phyloP scores from a whole-genome alignment of 352 stramenopile genomes.

The Phytophthora colocasiae region DNA sequence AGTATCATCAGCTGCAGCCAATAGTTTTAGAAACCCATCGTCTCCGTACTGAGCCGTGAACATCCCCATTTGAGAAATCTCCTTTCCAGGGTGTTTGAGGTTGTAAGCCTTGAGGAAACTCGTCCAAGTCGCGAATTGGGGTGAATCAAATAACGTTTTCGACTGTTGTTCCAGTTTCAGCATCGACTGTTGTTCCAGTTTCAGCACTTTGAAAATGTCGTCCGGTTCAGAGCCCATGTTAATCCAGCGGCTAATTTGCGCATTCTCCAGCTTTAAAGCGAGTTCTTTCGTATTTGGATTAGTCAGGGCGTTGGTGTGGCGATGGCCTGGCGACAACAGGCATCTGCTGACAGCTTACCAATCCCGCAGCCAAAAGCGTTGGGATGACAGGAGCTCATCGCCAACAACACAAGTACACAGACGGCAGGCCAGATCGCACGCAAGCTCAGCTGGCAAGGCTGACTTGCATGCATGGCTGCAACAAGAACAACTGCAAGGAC shows the following conservation, averaged over 20 bases:
- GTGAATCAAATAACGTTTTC: neutral
- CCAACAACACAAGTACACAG: too few relatives aligned
- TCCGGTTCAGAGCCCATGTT: neutral
- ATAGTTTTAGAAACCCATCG: neutral
- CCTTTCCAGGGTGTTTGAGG: neutral
- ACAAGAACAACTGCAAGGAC: too few relatives aligned
- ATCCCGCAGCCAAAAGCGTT: too few relatives aligned
- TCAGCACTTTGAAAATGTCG: neutral
- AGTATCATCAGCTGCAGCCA: neutral
- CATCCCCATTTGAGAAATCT: neutral
- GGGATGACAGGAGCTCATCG: too few relatives aligned
- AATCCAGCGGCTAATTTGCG: neutral
- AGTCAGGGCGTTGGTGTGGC: neutral
- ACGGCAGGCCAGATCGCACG: too few relatives aligned
- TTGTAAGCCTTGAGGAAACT: slow-evolving; percentile 6
- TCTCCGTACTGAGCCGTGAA: neutral
- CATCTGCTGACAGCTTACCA: too few relatives aligned
- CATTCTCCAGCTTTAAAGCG: neutral
- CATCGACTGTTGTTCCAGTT: neutral
- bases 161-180: neutral
- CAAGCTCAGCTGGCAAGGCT: too few relatives aligned
- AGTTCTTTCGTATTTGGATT: neutral
- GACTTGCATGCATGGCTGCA: too few relatives aligned
- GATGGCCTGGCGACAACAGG: too few relatives aligned
- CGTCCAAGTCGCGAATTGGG: slow-evolving; percentile 1